Conservation (phyloP, 129 eudicot species). For the Centaurea solstitialis region DNA sequence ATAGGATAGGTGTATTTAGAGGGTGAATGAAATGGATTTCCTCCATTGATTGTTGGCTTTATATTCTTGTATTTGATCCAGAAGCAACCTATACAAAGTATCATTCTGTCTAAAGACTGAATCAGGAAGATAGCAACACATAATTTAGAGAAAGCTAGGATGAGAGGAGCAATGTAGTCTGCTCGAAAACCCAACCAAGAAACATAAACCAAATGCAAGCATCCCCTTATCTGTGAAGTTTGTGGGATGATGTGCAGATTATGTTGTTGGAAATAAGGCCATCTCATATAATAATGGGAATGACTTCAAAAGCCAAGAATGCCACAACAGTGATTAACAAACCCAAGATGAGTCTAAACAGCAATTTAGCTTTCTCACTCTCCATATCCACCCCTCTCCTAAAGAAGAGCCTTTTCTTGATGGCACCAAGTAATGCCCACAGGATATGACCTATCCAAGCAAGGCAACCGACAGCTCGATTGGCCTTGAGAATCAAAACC, state of each 20-base stretch:
- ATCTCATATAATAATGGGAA: constrained; percentile 43
- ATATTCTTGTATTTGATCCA: constrained; percentile 43
- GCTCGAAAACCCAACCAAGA: constrained; percentile 41
- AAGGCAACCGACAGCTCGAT: too few relatives aligned
- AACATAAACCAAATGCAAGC: constrained; percentile 31
- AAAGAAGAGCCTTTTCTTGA: too few relatives aligned
- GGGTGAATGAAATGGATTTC: constrained; percentile 24
- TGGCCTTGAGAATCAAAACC: too few relatives aligned
- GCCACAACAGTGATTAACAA: too few relatives aligned
- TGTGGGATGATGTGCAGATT: constrained; percentile 32
- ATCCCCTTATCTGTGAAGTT: constrained; percentile 20
- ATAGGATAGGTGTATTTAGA: constrained; percentile 24
- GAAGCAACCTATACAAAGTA: constrained; percentile 49
- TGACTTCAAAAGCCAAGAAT: constrained; percentile 34
- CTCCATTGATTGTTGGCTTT: constrained; percentile 23
- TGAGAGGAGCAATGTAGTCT: constrained; percentile 39
- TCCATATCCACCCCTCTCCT: too few relatives aligned
- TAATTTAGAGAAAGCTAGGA: constrained; percentile 27
- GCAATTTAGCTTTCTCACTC: too few relatives aligned
- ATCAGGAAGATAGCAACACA: constrained; percentile 45
- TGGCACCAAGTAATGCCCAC: too few relatives aligned
- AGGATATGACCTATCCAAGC: too few relatives aligned
- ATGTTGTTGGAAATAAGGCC: constrained; percentile 33
- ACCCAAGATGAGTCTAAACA: too few relatives aligned
- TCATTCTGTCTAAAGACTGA: constrained; percentile 41